Evolutionary conservation across 106 monocot genomes (phyloP).

Genomic region (Dendrobium huoshanense): DNA sequence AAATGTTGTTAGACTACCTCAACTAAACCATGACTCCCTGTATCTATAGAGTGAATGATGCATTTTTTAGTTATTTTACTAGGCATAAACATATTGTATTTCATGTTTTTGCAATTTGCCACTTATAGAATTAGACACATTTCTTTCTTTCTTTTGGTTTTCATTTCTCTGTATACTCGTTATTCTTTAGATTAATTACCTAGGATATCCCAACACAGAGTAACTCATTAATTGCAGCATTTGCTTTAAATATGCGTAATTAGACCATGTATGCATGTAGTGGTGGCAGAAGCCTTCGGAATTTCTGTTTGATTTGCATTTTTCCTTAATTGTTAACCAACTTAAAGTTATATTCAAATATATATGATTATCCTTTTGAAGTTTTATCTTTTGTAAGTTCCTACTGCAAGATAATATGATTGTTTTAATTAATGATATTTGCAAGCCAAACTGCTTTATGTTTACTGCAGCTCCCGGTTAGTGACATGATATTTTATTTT

Average conservation of each 20-base stretch:
- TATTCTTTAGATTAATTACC: neutral
- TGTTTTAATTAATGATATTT: slow-evolving; percentile 1
- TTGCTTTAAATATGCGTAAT: neutral
- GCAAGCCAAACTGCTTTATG: slow-evolving; percentile 7
- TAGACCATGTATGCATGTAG: neutral
- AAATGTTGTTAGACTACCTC: neutral
- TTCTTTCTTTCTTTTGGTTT: neutral
- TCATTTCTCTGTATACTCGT: neutral
- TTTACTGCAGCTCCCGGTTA: neutral
- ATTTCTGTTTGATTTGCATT: neutral
- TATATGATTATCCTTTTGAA: neutral
- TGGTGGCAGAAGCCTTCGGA: neutral
- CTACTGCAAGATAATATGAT: neutral
- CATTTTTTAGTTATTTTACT: neutral
- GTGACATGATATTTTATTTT: slow-evolving; percentile 9
- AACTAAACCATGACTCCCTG: neutral
- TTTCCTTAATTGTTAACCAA: neutral
- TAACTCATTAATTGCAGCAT: neutral
- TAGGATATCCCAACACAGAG: neutral
- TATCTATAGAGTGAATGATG: neutral
- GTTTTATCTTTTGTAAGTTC: neutral
- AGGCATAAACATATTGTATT: neutral
- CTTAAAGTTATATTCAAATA: neutral
- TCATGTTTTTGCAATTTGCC: neutral
- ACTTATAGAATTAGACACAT: neutral